Evolutionary conservation across 441 rosid genomes (phyloP), one percentile per base, ranked within the genome.

Genomic region (Erodium moschatum): DNA sequence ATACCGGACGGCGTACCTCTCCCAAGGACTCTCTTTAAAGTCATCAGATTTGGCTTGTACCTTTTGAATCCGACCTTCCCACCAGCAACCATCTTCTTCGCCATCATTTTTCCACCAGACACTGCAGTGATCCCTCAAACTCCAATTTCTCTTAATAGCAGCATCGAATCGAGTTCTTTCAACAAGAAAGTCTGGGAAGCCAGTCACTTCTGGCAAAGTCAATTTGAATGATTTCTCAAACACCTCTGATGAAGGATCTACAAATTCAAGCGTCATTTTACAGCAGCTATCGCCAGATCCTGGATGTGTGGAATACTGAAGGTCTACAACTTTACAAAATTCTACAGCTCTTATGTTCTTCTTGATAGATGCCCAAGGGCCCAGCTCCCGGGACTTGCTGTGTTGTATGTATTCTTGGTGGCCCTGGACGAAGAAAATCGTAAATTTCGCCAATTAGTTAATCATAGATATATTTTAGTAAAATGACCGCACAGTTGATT

Each of bases 221-320:
- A 92, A 74, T 69, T 80, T 92, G 73, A 92, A 90, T 33, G 81
- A 70, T 76, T 81, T 81, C 65, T 74, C 63, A 54, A 78, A 83
- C 79, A 88, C 83, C 7, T 77, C 71, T 4, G 98, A 92, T 74
- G 76, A 38, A 31, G 91, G 87, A 80, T 92, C 94, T 16, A 84
- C 69, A 81, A 92, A 92, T 79, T 75, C 81, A 42, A 96, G 98
- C 0, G 80, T 90, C 92, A 96, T 77, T 89, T 90, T 88, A 74
- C 99, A 96, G 83, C 99, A 89, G 87, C 96, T 83, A 77, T 96
- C 99, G 48, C 99, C 99, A 65, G 98, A 92, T 70, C 98, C 97
- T 15, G 99, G 83, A 74, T 80, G 78, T 13, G 90, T 79, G 64
- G 96, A 84, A 78, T 92, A 96, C 70, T 89, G 90, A 8, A 96